Conservation (phyloP, 2,329 filamentous ascomycete species). For the Paraphaeosphaeria minitans region DNA sequence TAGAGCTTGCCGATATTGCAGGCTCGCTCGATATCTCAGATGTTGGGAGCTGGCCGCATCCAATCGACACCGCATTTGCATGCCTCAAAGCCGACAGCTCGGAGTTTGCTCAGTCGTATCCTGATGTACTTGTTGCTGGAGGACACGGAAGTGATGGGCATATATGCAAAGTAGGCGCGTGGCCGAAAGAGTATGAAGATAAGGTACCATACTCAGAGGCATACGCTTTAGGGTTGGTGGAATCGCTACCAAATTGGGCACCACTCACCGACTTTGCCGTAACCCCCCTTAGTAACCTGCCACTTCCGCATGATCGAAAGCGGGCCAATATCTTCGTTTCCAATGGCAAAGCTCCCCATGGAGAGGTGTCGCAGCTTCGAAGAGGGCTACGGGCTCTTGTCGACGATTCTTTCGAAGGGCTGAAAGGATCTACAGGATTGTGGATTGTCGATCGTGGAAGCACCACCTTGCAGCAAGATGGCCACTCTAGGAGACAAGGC, state of each 20-base stretch:
- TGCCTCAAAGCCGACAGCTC: slow-evolving; percentile 60
- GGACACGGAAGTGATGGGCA: slow-evolving; percentile 80
- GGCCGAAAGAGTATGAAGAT: slow-evolving; percentile 51
- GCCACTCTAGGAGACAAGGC: slow-evolving; percentile 31
- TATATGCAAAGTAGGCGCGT: slow-evolving; percentile 68
- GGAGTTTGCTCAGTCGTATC: slow-evolving; percentile 60
- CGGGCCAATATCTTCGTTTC: slow-evolving; percentile 45
- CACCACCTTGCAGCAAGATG: slow-evolving; percentile 33
- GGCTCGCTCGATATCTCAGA: slow-evolving; percentile 49
- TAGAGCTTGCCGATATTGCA: slow-evolving; percentile 63
- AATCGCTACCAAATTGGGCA: slow-evolving; percentile 67
- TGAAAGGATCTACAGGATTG: slow-evolving; percentile 42
- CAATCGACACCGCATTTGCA: slow-evolving; percentile 82
- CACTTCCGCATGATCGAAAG: slow-evolving; percentile 25
- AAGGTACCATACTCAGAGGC: slow-evolving; percentile 58
- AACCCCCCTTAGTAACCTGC: slow-evolving; percentile 30
- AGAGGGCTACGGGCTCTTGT: slow-evolving; percentile 48
- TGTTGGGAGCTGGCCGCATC: slow-evolving; percentile 67
- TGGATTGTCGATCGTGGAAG: slow-evolving; percentile 46
- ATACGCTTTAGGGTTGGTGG: slow-evolving; percentile 54
- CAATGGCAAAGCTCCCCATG: slow-evolving; percentile 51
- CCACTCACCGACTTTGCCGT: slow-evolving; percentile 57
- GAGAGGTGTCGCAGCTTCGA: slow-evolving; percentile 51
- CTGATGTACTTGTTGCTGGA: slow-evolving; percentile 79
- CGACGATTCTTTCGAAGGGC: slow-evolving; percentile 33